phyloP scores from a whole-genome alignment of 768 basidiomycete species.

The Kockovaella imperatae region DNA sequence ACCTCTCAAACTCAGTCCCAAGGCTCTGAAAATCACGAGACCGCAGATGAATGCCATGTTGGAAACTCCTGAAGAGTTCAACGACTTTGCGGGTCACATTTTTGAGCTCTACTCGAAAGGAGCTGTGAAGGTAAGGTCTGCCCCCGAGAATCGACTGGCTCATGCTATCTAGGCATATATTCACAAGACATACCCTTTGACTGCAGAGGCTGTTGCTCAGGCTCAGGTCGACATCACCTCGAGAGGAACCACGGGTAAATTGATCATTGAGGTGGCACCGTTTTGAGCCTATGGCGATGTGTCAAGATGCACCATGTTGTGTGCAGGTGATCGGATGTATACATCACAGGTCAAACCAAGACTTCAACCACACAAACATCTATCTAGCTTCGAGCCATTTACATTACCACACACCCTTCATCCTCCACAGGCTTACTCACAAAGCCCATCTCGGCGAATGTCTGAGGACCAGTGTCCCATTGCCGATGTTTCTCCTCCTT shows the following conservation, averaged over 20 bases:
- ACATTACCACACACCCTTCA: conserved; percentile 85
- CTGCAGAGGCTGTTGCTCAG: conserved; percentile 64
- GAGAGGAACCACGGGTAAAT: conserved; percentile 76
- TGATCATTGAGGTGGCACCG: conserved; percentile 67
- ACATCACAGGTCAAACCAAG: too few relatives aligned
- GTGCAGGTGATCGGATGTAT: too few relatives aligned
- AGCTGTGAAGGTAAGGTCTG: conserved; percentile 52
- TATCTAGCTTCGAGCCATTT: too few relatives aligned
- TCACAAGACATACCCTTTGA: conserved; percentile 74
- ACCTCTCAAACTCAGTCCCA: conserved; percentile 63
- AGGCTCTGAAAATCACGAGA: conserved; percentile 59
- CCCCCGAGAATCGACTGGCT: not conserved
- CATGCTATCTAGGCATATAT: conserved; percentile 45
- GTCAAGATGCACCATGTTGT: too few relatives aligned
- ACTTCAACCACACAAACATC: too few relatives aligned
- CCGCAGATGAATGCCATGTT: conserved; percentile 64
- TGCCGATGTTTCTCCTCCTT: conserved; percentile 9
- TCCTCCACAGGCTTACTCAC: conserved; percentile 67
- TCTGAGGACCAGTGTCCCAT: conserved; percentile 55
- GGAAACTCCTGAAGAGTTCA: conserved; percentile 63
- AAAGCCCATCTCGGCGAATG: conserved; percentile 92
- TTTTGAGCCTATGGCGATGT: too few relatives aligned
- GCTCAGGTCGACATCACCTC: conserved; percentile 70
- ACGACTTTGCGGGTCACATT: conserved; percentile 58
- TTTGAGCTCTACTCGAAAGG: conserved; percentile 58